phyloP scores from a whole-genome alignment of 1,139 yeast genomes.

The Candida sp. region DNA sequence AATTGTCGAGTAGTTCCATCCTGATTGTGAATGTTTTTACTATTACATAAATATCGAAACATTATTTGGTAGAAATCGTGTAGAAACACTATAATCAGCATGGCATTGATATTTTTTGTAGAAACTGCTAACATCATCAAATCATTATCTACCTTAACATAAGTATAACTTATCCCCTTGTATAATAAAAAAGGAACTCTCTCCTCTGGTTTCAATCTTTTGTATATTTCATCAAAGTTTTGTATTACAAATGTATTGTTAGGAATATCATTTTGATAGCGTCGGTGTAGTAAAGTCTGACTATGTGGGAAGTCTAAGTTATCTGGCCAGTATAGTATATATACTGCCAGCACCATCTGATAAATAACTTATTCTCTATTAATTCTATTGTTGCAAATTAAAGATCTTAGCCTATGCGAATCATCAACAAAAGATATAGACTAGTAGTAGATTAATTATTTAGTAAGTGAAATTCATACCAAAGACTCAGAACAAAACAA shows the following conservation, averaged over 20 bases:
- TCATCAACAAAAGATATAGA: too few species aligned
- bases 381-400: too few species aligned
- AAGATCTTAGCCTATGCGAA: too few species aligned
- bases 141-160: constrained; percentile 26
- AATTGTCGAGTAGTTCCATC: constrained; percentile 5
- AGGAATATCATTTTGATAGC: constrained; percentile 33
- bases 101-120: constrained; percentile 31
- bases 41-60: constrained; percentile 24
- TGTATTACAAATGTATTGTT: constrained; percentile 19
- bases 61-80: constrained; percentile 30
- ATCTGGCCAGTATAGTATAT: constrained; percentile 35
- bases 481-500: too few species aligned
- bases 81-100: constrained; percentile 40
- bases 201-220: constrained; percentile 16
- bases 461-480: too few species aligned
- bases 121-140: constrained; percentile 31
- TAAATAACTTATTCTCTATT: too few species aligned
- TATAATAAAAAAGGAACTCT: constrained; percentile 28
- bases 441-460: too few species aligned
- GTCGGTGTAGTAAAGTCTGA: constrained; percentile 33
- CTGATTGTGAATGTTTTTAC: neutral
- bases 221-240: constrained; percentile 24
- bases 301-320: constrained; percentile 25
- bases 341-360: constrained; percentile 37
- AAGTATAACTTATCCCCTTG: constrained; percentile 29